These are phyloP conservation scores for Coniochaeta pulveracea DNA, from an alignment of 2,329 filamentous ascomycete genomes.

Conservation along the genomic window DNA sequence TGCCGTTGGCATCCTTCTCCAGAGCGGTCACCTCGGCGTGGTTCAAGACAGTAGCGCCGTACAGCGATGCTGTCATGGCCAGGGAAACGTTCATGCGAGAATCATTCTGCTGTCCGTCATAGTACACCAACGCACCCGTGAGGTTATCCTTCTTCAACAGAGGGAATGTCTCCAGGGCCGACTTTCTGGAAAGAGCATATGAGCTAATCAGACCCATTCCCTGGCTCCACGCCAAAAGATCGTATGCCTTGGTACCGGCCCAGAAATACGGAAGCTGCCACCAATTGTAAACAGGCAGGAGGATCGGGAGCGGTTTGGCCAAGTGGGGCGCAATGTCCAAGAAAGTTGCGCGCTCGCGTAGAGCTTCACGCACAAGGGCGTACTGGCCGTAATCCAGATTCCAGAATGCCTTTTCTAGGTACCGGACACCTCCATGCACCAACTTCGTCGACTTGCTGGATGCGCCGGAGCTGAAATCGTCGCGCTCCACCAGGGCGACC, in stretches of 20 bases:
- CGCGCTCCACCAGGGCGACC: constrained; percentile 60
- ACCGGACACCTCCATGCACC: constrained; percentile 66
- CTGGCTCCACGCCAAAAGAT: constrained; percentile 73
- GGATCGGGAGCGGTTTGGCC: constrained; percentile 63
- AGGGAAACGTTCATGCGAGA: constrained; percentile 86
- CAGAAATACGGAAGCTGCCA: constrained; percentile 71
- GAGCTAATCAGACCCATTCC: constrained; percentile 84
- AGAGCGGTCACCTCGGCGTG: constrained; percentile 71
- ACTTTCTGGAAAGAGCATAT: constrained; percentile 78
- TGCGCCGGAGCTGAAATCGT: constrained; percentile 64
- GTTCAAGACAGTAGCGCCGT: constrained; percentile 73
- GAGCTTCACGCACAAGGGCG: constrained; percentile 57
- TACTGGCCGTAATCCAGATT: constrained; percentile 67
- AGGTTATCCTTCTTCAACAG: constrained; percentile 76
- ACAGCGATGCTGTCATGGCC: constrained; percentile 80
- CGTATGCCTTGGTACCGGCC: constrained; percentile 72
- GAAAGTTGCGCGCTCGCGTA: constrained; percentile 66
- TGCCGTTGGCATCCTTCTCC: constrained; percentile 62
- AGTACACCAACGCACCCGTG: constrained; percentile 77
- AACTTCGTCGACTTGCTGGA: constrained; percentile 69
- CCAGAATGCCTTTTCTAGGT: constrained; percentile 66
- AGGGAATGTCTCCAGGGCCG: constrained; percentile 76
- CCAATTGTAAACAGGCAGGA: constrained; percentile 65
- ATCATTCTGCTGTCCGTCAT: constrained; percentile 86
- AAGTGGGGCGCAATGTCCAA: constrained; percentile 65